Base-by-base conservation (phyloP, 306 rosid species). In the Biancaea sappan region DNA sequence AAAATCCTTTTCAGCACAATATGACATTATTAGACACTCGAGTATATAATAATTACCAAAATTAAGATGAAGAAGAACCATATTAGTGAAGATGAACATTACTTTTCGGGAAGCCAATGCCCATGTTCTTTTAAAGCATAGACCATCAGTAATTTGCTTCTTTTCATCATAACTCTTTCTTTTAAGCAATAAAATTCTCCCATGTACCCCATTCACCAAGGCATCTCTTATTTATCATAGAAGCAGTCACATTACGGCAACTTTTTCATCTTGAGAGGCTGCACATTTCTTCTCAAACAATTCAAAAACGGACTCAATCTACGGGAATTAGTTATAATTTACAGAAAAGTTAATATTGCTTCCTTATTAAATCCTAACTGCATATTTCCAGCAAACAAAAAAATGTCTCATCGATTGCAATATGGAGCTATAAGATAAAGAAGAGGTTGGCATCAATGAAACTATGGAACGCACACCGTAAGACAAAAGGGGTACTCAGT, bases 21-120 rank as follows among this genome's bases (percentile, higher is more conserved):
- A 21, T 12, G 6, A 21, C 44, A 57, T 59, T 21, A 43, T 71
- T 56, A 38, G 18, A 12, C 53, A n/a, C n/a, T 13, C 43, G 18
- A 24, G 4, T n/a, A 8, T 29, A 18, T 58, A 37, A 34, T 54
- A 22, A 40, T 15, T 15, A 60, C 41, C 40, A 41, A 9, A 66
- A 43, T 19, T 13, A n/a, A 35, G 40, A 29, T 35, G 66, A 63
- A 31, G 83, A 80, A 77, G 81, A 79, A 35, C 44, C 63, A 52
- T 50, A 54, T 32, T 53, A 65, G 41, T 5, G 37, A 67, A 68
- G 80, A 63, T 37, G 9, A 31, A 61, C 54, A 46, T 56, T 62
- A 74, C 32, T 34, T 79, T 60, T 51, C n/a, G 9, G 57, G 62
- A 77, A 77, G 57, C 72, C 57, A 46, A 63, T 70, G 74, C 41